A percentile compares a stretch with the other conserved stretches of the same genome.
Conservation (phyloP, 257 asterid genomes). For the Euphrasia confusa region DNA sequence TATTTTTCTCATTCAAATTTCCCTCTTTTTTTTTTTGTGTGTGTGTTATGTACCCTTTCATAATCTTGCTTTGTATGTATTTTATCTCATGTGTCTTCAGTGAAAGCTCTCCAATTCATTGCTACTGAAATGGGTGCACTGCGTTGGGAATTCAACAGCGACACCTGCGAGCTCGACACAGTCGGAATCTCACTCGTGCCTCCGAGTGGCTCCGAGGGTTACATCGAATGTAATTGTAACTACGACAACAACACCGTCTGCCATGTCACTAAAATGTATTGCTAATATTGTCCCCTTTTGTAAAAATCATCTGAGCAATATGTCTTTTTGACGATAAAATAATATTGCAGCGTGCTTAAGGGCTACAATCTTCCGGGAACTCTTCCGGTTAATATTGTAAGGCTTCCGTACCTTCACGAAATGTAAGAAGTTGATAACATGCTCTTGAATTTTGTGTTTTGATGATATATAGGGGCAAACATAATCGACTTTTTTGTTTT, state of each 20-base stretch:
- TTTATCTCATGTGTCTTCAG: conserved; percentile 29
- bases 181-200: conserved; percentile 43
- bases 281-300: not conserved
- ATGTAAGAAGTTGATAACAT: conserved; percentile 36
- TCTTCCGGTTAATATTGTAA: conserved; percentile 52
- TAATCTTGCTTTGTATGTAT: too few relatives aligned
- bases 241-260: conserved; percentile 39
- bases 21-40: too few relatives aligned
- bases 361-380: conserved; percentile 63
- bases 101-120: conserved; percentile 60
- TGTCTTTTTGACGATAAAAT: too few relatives aligned
- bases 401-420: conserved; percentile 59
- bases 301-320: too few relatives aligned
- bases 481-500: conserved; percentile 14
- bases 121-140: conserved; percentile 72
- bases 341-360: conserved; percentile 55
- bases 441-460: conserved; percentile 17
- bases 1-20: not conserved
- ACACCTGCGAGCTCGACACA: conserved; percentile 46
- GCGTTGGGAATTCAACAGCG: conserved; percentile 62
- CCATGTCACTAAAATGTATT: conserved; percentile 59
- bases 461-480: conserved; percentile 3
- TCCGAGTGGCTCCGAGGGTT: conserved; percentile 43
- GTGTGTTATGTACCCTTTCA: too few relatives aligned
- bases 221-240: conserved; percentile 52